A percentile compares a stretch with the other conserved stretches of the same genome.
Evolutionary conservation across 306 rosid genomes (phyloP).

Genomic region (Herpetospermum pedunculosum): DNA sequence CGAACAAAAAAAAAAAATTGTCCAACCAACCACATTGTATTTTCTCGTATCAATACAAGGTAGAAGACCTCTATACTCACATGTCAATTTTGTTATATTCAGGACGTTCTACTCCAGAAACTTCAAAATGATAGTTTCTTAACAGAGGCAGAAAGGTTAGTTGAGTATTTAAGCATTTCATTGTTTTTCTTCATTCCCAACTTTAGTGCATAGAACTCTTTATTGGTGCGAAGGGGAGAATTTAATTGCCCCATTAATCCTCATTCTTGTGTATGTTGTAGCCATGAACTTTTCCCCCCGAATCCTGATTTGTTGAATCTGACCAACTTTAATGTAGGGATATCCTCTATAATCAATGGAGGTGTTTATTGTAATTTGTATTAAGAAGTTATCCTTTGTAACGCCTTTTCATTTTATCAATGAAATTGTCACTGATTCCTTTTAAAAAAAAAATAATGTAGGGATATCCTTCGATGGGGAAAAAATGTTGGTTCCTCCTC

Average conservation of each 20-base stretch:
- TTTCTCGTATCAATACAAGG: neutral
- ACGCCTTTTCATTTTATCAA: too few species aligned
- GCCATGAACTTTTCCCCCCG: neutral
- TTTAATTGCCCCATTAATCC: neutral
- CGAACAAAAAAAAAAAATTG: too few species aligned
- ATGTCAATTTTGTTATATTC: slow-evolving; percentile 18
- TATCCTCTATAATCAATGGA: too few species aligned
- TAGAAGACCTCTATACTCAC: neutral
- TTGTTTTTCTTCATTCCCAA: neutral
- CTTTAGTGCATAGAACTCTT: neutral
- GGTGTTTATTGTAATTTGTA: too few species aligned
- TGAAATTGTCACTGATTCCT: too few species aligned
- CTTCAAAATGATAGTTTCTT: slow-evolving; percentile 48
- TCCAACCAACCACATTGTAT: neutral
- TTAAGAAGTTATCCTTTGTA: too few species aligned
- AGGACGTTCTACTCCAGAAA: slow-evolving; percentile 82
- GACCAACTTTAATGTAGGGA: slow-evolving; percentile 39
- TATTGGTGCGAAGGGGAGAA: neutral
- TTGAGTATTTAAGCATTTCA: slow-evolving; percentile 13
- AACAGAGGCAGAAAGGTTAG: slow-evolving; percentile 76
- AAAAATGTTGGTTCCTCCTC: slow-evolving; percentile 53
- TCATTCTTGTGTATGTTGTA: neutral
- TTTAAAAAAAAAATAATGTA: too few species aligned
- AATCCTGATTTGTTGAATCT: slow-evolving; percentile 5
- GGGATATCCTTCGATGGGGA: slow-evolving; percentile 95